Percentiles rank a stretch among this genome's conserved stretches.
phyloP scores from a whole-genome alignment of 2,329 filamentous ascomycete genomes.

The Xylariaceae sp. region DNA sequence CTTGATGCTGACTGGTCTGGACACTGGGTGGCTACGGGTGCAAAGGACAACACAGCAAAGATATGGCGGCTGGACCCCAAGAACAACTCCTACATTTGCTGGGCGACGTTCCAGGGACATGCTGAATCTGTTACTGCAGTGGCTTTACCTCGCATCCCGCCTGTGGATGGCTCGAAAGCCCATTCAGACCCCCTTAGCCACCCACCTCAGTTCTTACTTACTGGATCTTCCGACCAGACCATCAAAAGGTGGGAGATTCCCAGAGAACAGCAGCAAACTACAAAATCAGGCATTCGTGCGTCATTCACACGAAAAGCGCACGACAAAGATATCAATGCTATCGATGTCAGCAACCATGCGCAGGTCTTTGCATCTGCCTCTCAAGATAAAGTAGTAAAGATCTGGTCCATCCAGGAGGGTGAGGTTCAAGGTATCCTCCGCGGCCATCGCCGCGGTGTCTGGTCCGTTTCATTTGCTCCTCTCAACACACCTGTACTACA shows the following conservation, averaged over 20 bases:
- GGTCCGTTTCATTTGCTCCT: slow-evolving; percentile 89
- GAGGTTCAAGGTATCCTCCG: slow-evolving; percentile 86
- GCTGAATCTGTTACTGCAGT: slow-evolving; percentile 92
- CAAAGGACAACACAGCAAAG: slow-evolving; percentile 92
- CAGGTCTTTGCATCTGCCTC: slow-evolving; percentile 93
- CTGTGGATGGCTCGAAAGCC: slow-evolving; percentile 63
- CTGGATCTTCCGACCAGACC: slow-evolving; percentile 91
- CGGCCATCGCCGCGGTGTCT: slow-evolving; percentile 91
- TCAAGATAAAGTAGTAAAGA: slow-evolving; percentile 94
- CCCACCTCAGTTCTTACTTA: slow-evolving; percentile 79
- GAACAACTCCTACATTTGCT: slow-evolving; percentile 70
- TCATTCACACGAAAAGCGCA: slow-evolving; percentile 90
- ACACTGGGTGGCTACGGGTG: slow-evolving; percentile 90
- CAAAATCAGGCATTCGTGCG: slow-evolving; percentile 57
- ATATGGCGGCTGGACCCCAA: slow-evolving; percentile 81
- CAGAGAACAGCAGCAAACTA: slow-evolving; percentile 42
- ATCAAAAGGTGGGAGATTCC: slow-evolving; percentile 90
- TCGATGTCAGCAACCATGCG: slow-evolving; percentile 70
- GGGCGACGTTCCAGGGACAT: slow-evolving; percentile 80
- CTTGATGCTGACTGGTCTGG: slow-evolving; percentile 95
- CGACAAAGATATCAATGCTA: slow-evolving; percentile 97
- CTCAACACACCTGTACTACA: slow-evolving; percentile 67
- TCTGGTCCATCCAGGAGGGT: slow-evolving; percentile 87
- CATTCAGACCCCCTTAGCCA: slow-evolving; percentile 69
- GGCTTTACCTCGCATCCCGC: slow-evolving; percentile 66